A percentile compares a stretch with the other conserved stretches of the same genome.
Conservation (phyloP, 129 eudicot genomes). For the Pittosporum tobira region DNA sequence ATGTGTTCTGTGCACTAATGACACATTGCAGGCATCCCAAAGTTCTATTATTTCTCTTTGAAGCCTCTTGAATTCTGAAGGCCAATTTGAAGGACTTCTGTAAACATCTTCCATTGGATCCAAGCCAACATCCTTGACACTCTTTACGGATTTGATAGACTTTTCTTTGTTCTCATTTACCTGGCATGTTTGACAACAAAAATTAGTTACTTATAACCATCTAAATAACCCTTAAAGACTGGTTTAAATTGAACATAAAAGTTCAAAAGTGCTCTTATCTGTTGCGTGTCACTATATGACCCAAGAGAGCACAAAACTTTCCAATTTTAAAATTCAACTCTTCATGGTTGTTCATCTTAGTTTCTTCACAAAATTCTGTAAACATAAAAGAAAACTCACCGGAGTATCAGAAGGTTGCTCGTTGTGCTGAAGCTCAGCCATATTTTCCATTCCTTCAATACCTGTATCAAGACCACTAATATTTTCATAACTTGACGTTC, state of each 20-base stretch:
- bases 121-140: constrained; percentile 62
- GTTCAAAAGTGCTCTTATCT: neutral
- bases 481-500: constrained; percentile 14
- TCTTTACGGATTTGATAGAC: constrained; percentile 15
- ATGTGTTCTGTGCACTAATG: constrained; percentile 77
- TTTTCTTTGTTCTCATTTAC: constrained; percentile 15
- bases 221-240: neutral
- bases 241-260: neutral
- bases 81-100: constrained; percentile 40
- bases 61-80: constrained; percentile 55
- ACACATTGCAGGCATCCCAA: constrained; percentile 76
- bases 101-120: constrained; percentile 68
- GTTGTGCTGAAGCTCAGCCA: constrained; percentile 13
- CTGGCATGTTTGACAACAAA: constrained; percentile 12
- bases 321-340: neutral
- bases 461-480: constrained; percentile 10
- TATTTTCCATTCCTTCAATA: constrained; percentile 21
- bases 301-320: neutral
- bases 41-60: constrained; percentile 66
- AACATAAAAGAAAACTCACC: constrained; percentile 30
- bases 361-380: no score
- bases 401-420: constrained; percentile 30
- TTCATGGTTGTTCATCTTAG: neutral
- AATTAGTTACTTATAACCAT: neutral
- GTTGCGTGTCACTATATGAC: neutral